Conservation (phyloP, 768 basidiomycete species). For the Trametes sanguinea region DNA sequence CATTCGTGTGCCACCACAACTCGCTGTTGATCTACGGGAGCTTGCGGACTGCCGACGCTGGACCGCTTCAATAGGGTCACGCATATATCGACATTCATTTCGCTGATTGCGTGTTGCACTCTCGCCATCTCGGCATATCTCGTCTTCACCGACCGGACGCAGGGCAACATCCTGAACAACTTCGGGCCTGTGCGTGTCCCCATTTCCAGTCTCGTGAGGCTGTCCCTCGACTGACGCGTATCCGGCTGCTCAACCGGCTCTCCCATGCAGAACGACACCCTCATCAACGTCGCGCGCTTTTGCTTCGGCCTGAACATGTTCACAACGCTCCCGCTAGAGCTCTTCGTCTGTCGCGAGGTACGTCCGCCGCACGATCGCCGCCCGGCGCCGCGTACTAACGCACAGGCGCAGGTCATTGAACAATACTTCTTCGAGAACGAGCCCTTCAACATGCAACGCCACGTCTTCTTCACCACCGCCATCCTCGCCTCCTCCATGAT, state of each 20-base stretch:
- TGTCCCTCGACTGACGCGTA: not conserved
- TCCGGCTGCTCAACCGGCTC: not conserved
- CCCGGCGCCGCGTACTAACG: not conserved
- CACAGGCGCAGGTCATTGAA: conserved; percentile 73
- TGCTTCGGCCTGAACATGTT: conserved; percentile 98
- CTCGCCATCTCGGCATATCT: conserved; percentile 86
- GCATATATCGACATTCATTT: conserved; percentile 85
- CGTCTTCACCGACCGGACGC: conserved; percentile 87
- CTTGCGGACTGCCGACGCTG: conserved; percentile 86
- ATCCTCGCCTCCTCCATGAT: conserved; percentile 83
- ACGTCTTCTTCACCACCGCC: conserved; percentile 86
- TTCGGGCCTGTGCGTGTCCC: conserved; percentile 66
- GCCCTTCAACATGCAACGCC: conserved; percentile 77
- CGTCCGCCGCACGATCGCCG: conserved; percentile 43
- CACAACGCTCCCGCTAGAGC: conserved; percentile 91
- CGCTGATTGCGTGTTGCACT: conserved; percentile 79
- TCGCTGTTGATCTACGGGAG: conserved; percentile 95
- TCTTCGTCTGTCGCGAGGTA: conserved; percentile 97
- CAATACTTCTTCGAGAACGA: conserved; percentile 94
- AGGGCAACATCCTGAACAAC: conserved; percentile 97
- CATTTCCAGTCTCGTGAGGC: not conserved
- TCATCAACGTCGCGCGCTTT: conserved; percentile 94
- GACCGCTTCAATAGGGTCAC: conserved; percentile 93
- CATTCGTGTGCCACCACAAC: conserved; percentile 98
- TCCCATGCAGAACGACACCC: conserved; percentile 61